Percentiles rank a stretch among this genome's conserved stretches.
Conservation (phyloP, 805 yeast genomes). For the Lachancea fermentati region DNA sequence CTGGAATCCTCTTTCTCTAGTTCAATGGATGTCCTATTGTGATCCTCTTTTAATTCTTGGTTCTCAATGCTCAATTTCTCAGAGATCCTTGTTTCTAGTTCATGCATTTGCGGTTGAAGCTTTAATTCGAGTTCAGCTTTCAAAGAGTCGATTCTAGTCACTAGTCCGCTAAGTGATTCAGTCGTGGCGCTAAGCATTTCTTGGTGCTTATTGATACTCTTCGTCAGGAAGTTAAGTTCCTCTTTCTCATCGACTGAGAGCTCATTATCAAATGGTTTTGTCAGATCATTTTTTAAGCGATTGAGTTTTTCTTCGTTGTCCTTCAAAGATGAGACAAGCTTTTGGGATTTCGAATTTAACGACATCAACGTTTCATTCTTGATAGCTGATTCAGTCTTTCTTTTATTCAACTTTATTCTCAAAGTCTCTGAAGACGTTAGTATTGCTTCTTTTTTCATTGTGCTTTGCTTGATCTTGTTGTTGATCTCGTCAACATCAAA, state of each 20-base stretch:
- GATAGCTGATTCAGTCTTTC: constrained; percentile 38
- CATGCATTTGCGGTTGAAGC: constrained; percentile 45
- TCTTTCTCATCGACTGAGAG: constrained; percentile 46
- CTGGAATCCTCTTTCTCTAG: constrained; percentile 27
- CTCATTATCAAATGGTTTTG: constrained; percentile 47
- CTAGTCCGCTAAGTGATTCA: constrained; percentile 20
- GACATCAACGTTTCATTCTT: constrained; percentile 40
- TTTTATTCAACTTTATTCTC: constrained; percentile 38
- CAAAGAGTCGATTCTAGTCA: constrained; percentile 27
- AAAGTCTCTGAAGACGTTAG: constrained; percentile 39
- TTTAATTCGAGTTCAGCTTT: constrained; percentile 57
- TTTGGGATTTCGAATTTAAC: constrained; percentile 33
- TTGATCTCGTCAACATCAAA: constrained; percentile 46
- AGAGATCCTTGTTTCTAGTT: constrained; percentile 2
- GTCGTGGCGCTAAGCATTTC: constrained; percentile 36
- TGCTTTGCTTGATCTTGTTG: constrained; percentile 35
- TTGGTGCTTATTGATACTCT: constrained; percentile 41
- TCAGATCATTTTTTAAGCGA: constrained; percentile 45
- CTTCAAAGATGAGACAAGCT: constrained; percentile 33
- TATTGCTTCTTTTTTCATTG: constrained; percentile 40
- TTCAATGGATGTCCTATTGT: constrained; percentile 27
- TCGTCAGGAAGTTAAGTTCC: constrained; percentile 29
- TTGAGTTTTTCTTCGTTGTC: constrained; percentile 35
- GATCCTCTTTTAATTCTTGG: constrained; percentile 14
- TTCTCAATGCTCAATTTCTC: constrained; percentile 10